Conservation (phyloP, 192 early-diverging fungal species). For the Rhizophagus sp. region DNA sequence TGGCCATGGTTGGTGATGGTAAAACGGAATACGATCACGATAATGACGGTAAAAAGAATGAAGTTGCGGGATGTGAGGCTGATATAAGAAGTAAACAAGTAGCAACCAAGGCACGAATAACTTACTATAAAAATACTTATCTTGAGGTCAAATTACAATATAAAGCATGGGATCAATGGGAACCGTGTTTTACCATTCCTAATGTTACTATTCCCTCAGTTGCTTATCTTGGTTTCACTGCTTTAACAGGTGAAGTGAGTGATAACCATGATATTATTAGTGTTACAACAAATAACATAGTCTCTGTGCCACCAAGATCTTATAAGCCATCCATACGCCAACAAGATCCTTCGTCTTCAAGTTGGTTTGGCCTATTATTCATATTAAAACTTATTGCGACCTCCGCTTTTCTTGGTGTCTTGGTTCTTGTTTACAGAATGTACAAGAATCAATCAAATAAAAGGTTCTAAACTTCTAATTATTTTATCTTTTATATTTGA, state of each 20-base stretch:
- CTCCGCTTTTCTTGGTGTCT: not conserved
- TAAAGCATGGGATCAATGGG: slow-evolving; percentile 64
- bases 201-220: slow-evolving; percentile 78
- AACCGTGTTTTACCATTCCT: slow-evolving; percentile 78
- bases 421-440: slow-evolving; percentile 25
- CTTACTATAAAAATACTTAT: slow-evolving; percentile 66
- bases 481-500: not conserved
- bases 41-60: slow-evolving; percentile 78
- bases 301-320: slow-evolving; percentile 12
- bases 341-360: slow-evolving; percentile 6
- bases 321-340: not conserved
- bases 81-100: slow-evolving; percentile 74
- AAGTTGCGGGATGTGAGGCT: slow-evolving; percentile 67
- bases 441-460: slow-evolving; percentile 30
- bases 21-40: slow-evolving; percentile 80
- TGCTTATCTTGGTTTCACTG: slow-evolving; percentile 89
- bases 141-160: slow-evolving; percentile 45
- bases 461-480: slow-evolving; percentile 12
- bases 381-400: slow-evolving; percentile 26
- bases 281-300: slow-evolving; percentile 25
- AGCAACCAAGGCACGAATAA: slow-evolving; percentile 66
- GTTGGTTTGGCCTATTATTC: slow-evolving; percentile 21
- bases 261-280: slow-evolving; percentile 37
- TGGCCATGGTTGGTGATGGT: slow-evolving; percentile 94
- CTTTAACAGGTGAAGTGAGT: slow-evolving; percentile 87